Percentiles rank a stretch among this genome's conserved stretches.
Evolutionary conservation across 2,329 filamentous ascomycete genomes (phyloP).

Genomic region (Plectosphaerella cucumerina): DNA sequence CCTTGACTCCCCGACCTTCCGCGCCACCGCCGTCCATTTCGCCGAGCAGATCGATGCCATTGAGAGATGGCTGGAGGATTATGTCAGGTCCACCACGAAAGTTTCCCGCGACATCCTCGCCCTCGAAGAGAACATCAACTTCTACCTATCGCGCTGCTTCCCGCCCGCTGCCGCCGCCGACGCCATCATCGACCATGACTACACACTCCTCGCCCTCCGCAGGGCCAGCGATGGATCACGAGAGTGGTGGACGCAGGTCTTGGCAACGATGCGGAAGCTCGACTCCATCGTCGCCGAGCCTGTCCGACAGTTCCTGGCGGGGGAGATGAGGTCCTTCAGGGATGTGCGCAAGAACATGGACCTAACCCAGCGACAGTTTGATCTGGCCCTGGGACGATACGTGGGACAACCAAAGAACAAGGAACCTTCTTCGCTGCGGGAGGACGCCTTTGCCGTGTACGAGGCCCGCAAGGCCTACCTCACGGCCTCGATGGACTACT

Average conservation of each 20-base stretch:
- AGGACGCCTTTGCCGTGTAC: slow-evolving; percentile 94
- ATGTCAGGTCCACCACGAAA: slow-evolving; percentile 49
- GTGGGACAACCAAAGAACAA: slow-evolving; percentile 86
- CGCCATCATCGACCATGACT: slow-evolving; percentile 89
- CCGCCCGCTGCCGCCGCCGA: slow-evolving; percentile 73
- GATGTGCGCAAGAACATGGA: slow-evolving; percentile 76
- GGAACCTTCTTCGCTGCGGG: slow-evolving; percentile 82
- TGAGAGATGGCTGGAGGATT: slow-evolving; percentile 81
- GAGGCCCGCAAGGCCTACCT: slow-evolving; percentile 89
- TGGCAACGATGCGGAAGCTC: slow-evolving; percentile 71
- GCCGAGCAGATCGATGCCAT: slow-evolving; percentile 86
- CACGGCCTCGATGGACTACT: slow-evolving; percentile 91
- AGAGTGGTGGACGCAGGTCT: slow-evolving; percentile 79
- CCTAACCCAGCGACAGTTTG: slow-evolving; percentile 76
- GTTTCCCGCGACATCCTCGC: slow-evolving; percentile 60
- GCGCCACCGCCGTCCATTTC: slow-evolving; percentile 81
- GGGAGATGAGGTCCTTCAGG: slow-evolving; percentile 81
- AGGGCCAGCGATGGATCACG: slow-evolving; percentile 79
- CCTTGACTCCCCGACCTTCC: slow-evolving; percentile 94
- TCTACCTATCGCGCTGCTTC: slow-evolving; percentile 71
- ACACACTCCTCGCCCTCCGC: slow-evolving; percentile 82
- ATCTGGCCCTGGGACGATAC: slow-evolving; percentile 77
- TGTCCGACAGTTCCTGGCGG: slow-evolving; percentile 70
- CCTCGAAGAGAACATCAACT: slow-evolving; percentile 76
- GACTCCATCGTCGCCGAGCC: slow-evolving; percentile 77